phyloP scores from a whole-genome alignment of 2,329 filamentous ascomycete species.

The Simplicillium aogashimaense region DNA sequence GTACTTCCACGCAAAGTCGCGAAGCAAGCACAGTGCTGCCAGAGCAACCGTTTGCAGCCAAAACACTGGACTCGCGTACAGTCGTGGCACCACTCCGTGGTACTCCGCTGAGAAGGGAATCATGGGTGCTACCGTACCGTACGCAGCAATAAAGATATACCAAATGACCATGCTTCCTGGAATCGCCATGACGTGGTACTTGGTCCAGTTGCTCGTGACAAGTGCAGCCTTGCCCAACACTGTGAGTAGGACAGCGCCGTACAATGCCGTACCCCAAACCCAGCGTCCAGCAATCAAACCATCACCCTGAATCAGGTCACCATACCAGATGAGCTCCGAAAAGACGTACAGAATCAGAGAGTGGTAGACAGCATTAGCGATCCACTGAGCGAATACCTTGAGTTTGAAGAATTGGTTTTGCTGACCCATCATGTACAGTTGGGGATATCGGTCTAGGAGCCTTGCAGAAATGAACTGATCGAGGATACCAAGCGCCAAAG shows the following conservation, averaged over 20 bases:
- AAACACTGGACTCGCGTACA: conserved; percentile 77
- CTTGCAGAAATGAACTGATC: conserved; percentile 96
- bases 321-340: conserved; percentile 69
- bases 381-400: conserved; percentile 88
- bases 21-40: conserved; percentile 69
- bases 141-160: conserved; percentile 82
- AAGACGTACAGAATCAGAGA: conserved; percentile 87
- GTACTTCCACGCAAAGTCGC: conserved; percentile 97
- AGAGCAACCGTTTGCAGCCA: conserved; percentile 83
- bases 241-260: conserved; percentile 86
- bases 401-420: conserved; percentile 89
- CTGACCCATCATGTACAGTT: conserved; percentile 88
- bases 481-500: conserved; percentile 88
- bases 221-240: conserved; percentile 91
- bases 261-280: conserved; percentile 95
- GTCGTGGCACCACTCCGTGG: conserved; percentile 66
- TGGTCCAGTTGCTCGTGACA: conserved; percentile 97
- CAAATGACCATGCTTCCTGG: conserved; percentile 88
- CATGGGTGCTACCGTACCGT: conserved; percentile 77
- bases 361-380: conserved; percentile 90
- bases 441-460: conserved; percentile 87
- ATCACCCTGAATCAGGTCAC: conserved; percentile 68
- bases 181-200: conserved; percentile 92
- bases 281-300: conserved; percentile 84
- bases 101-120: conserved; percentile 76